Base-by-base conservation (phyloP, 2,329 filamentous ascomycete species). In the Epichloe typhina region DNA sequence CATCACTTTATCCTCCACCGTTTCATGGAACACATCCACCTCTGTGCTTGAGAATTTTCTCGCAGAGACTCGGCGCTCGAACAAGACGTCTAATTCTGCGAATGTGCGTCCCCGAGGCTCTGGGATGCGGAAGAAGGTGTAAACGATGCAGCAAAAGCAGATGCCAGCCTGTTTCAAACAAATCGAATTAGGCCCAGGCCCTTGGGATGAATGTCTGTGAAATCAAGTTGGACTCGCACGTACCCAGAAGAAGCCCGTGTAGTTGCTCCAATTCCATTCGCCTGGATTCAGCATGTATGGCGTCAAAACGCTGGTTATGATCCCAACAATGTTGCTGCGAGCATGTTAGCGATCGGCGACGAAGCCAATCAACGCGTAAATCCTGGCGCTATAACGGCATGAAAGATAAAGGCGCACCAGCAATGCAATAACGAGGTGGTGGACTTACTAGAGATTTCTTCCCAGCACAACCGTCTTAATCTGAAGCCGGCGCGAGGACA, bases 381-480 rank as follows among this genome's bases (percentile, higher is more conserved):
- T 4, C 1, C 2, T 31, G 26, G 26, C 26, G 9, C 26, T 4
- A 31, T 31, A 31, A 31, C 9, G 9, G 9, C 26, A 31, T 31
- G 26, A 11, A 11, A 26, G 26, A 26, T 17, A 2, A 2, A 31
- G 8, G 8, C 26, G 8, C 26, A 5, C 40, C 11, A 23, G 11
- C 3, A 11, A 23, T 21, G 19, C 12, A 12, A 6, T 8, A 42
- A 23, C 19, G 40, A 31, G 21, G 9, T 31, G 31, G 2, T 35
- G 17, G n/a, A 69, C 74, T 66, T 65, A 78, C 75, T 86, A 86
- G 44, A 88, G 70, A 58, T 88, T 86, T 50, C 89, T 84, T 1
- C 86, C 88, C 2, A 95, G 76, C 1, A 93, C 89, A 21, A 95
- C 85, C 0, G 90, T 95, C 72, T 95, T 95, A 71, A 94, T 90